Base-by-base conservation (phyloP, 2,329 filamentous ascomycete genomes). In the Amauroascus verrucosus region DNA sequence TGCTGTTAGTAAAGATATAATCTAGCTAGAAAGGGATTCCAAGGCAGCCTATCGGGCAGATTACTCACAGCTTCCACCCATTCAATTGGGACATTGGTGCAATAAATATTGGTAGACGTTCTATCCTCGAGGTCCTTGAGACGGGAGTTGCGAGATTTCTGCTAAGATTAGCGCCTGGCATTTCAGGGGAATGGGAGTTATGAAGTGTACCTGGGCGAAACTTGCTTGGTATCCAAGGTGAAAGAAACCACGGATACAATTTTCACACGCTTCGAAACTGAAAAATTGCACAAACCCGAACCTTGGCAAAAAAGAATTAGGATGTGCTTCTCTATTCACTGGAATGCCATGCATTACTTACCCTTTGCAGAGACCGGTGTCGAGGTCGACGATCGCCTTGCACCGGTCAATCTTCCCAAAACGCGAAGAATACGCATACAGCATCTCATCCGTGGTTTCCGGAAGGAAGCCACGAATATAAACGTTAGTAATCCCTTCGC, bases 111-210 rank as follows among this genome's bases (percentile, higher is more conserved):
- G 59, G 93, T 97, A 45, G 94, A 97, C 40, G 72, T 65, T 50
- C 86, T 86, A 64, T 98, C 91, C 53, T 90, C 86, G 65, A 97
- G 87, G 44, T 93, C 91, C 78, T 98, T 97, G 63, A 98, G 85
- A 62, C 94, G 89, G 61, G 90, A 90, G 71, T 98, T 98, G 74
- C 97, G 96, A 18, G 91, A 97, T 75, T 97, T 93, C 86, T 94
- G 55, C 11, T 9, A 57, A n/a, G 48, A 62, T 58, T 18, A 50
- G 62, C 55, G 70, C 20, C n/a, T 44, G 62, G 65, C 49, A 45
- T 56, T 30, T 43, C 48, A 38, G 51, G n/a, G 20, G 54, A 46
- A 45, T 37, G 35, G 6, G 37, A 2, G 4, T 28, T 6, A 22
- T 14, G 18, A 26, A 71, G 33, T 79, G 65, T 73, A 94, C 89